phyloP scores from a whole-genome alignment of 2,329 filamentous ascomycete species.

The Ceratocystis cubensis region DNA sequence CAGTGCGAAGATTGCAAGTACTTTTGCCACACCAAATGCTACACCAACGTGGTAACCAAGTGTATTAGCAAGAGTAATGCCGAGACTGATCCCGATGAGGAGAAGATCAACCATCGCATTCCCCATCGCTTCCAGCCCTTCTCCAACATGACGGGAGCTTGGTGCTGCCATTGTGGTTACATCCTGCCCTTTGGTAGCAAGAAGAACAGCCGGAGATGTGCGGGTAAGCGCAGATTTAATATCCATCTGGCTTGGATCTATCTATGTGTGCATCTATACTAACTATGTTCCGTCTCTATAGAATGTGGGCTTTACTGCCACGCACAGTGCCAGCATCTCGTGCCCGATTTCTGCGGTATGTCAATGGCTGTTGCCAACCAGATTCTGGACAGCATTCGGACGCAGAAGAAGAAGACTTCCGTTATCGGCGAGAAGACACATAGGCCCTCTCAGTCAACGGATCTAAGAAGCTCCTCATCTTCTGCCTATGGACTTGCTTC shows the following conservation, averaged over 20 bases:
- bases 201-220: slow-evolving; percentile 88
- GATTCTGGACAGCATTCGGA: slow-evolving; percentile 75
- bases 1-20: slow-evolving; percentile 99
- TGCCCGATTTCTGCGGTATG: slow-evolving; percentile 98
- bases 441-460: slow-evolving; percentile 34
- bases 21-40: slow-evolving; percentile 97
- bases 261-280: slow-evolving; percentile 21
- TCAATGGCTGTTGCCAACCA: slow-evolving; percentile 95
- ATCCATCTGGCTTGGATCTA: not conserved
- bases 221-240: slow-evolving; percentile 42
- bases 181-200: slow-evolving; percentile 76
- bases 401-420: slow-evolving; percentile 54
- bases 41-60: slow-evolving; percentile 91
- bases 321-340: slow-evolving; percentile 80
- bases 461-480: slow-evolving; percentile 36
- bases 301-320: slow-evolving; percentile 91
- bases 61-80: slow-evolving; percentile 99
- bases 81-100: slow-evolving; percentile 94
- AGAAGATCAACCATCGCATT: slow-evolving; percentile 99
- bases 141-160: slow-evolving; percentile 94
- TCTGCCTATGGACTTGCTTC: slow-evolving; percentile 26
- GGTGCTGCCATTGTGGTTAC: slow-evolving; percentile 98
- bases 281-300: slow-evolving; percentile 28
- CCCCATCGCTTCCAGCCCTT: slow-evolving; percentile 95
- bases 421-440: slow-evolving; percentile 53